A percentile compares a stretch with the other conserved stretches of the same genome.
Conservation (phyloP, 805 yeast genomes). For the Metschnikowia noctiluminum region DNA sequence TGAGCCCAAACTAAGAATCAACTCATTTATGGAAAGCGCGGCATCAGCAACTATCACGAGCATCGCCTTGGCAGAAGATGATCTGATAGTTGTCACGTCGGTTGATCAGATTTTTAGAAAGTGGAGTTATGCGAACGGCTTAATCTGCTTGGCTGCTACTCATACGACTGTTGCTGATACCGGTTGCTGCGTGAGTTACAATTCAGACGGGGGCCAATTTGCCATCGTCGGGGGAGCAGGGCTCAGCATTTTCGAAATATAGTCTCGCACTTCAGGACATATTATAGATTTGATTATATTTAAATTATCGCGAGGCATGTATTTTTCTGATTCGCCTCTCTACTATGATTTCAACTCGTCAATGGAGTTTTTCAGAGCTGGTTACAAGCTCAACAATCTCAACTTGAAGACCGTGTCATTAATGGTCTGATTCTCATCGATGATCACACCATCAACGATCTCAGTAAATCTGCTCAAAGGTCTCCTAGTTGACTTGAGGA, state of each 20-base stretch:
- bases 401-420: slow-evolving; percentile 77
- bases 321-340: too few species aligned
- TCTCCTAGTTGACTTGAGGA: slow-evolving; percentile 73
- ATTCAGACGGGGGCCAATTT: slow-evolving; percentile 25
- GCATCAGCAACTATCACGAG: slow-evolving; percentile 88
- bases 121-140: slow-evolving; percentile 48
- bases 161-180: slow-evolving; percentile 91
- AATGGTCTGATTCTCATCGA: slow-evolving; percentile 80
- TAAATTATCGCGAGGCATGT: neutral
- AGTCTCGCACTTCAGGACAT: neutral
- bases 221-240: slow-evolving; percentile 81
- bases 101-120: slow-evolving; percentile 77
- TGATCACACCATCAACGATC: slow-evolving; percentile 41
- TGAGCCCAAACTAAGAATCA: slow-evolving; percentile 19
- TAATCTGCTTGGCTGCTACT: slow-evolving; percentile 32
- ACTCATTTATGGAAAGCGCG: slow-evolving; percentile 48
- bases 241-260: slow-evolving; percentile 41
- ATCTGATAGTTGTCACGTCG: slow-evolving; percentile 53
- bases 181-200: slow-evolving; percentile 57
- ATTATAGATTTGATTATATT: neutral
- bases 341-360: too few species aligned
- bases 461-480: slow-evolving; percentile 50
- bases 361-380: neutral
- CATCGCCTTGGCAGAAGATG: slow-evolving; percentile 33
- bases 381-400: slow-evolving; percentile 66